phyloP scores from a whole-genome alignment of 345 rosid species.

The Moringa oleifera region DNA sequence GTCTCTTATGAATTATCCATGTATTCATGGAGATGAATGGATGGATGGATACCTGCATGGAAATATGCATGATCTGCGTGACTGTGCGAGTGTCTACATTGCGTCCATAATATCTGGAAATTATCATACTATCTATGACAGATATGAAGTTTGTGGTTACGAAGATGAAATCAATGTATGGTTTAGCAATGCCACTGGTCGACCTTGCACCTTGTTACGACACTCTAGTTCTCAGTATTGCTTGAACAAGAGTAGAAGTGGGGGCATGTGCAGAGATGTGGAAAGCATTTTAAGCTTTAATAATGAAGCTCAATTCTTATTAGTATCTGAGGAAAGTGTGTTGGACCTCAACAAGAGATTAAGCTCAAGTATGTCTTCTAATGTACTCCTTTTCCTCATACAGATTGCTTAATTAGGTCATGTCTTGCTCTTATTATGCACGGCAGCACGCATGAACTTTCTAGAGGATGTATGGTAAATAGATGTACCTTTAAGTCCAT shows the following conservation, averaged over 20 bases:
- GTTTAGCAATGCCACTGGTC: conserved; percentile 75
- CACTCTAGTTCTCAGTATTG: conserved; percentile 30
- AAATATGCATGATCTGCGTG: too few relatives aligned
- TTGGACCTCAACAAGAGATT: conserved; percentile 65
- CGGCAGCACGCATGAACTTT: not conserved
- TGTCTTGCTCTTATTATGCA: not conserved
- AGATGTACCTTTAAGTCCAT: not conserved
- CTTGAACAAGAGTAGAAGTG: conserved; percentile 32
- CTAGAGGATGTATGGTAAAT: not conserved
- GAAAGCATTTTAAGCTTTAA: conserved; percentile 59
- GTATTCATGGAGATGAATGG: too few relatives aligned
- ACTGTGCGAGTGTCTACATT: too few relatives aligned
- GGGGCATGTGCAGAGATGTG: conserved; percentile 56
- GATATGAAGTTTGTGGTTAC: conserved; percentile 47
- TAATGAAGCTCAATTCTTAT: conserved; percentile 89
- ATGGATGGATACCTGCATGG: not conserved
- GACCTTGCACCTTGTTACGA: conserved; percentile 63
- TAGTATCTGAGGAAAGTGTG: conserved; percentile 80
- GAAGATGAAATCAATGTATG: conserved; percentile 55
- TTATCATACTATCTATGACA: conserved; percentile 20
- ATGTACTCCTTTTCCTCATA: not conserved
- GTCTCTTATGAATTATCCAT: too few relatives aligned
- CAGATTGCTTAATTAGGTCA: not conserved
- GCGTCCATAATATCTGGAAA: not conserved
- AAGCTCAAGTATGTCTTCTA: conserved; percentile 41